Conservation (phyloP, 805 yeast species). For the Wickerhamiella allomyrinae region DNA sequence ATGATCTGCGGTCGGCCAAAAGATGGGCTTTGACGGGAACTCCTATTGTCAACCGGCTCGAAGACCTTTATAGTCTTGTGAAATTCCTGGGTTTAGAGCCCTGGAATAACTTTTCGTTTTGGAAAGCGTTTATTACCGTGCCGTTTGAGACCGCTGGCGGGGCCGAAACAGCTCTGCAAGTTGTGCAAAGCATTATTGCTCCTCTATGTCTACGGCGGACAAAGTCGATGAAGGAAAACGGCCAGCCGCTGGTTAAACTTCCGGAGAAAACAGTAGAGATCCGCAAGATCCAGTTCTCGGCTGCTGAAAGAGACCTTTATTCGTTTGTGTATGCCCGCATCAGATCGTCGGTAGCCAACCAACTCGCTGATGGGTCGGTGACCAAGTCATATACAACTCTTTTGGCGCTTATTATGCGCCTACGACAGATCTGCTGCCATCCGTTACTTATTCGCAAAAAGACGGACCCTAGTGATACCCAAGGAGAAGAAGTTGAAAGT, state of each 20-base stretch:
- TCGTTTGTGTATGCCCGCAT: conserved; percentile 56
- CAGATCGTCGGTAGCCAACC: conserved; percentile 27
- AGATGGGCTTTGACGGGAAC: conserved; percentile 89
- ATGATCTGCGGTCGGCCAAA: conserved; percentile 46
- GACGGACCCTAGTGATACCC: conserved; percentile 8
- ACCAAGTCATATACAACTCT: conserved; percentile 63
- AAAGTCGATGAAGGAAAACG: conserved; percentile 70
- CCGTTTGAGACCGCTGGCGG: conserved; percentile 70
- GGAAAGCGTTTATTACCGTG: conserved; percentile 72
- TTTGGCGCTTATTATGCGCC: conserved; percentile 64
- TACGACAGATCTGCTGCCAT: conserved; percentile 85
- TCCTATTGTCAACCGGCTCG: conserved; percentile 76
- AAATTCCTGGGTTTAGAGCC: conserved; percentile 71
- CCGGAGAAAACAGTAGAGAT: conserved; percentile 65
- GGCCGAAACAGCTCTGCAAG: conserved; percentile 51
- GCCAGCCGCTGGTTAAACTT: conserved; percentile 55
- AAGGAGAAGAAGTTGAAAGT: conserved; percentile 10
- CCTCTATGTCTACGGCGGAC: conserved; percentile 78
- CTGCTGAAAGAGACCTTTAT: conserved; percentile 52
- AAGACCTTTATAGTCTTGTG: conserved; percentile 68
- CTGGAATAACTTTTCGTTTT: conserved; percentile 71
- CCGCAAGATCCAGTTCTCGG: conserved; percentile 52
- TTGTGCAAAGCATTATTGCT: conserved; percentile 71
- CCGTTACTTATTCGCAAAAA: conserved; percentile 42
- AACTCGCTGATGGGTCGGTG: conserved; percentile 43